phyloP scores from a whole-genome alignment of 2,329 filamentous ascomycete genomes.

The Colletotrichum agaves region DNA sequence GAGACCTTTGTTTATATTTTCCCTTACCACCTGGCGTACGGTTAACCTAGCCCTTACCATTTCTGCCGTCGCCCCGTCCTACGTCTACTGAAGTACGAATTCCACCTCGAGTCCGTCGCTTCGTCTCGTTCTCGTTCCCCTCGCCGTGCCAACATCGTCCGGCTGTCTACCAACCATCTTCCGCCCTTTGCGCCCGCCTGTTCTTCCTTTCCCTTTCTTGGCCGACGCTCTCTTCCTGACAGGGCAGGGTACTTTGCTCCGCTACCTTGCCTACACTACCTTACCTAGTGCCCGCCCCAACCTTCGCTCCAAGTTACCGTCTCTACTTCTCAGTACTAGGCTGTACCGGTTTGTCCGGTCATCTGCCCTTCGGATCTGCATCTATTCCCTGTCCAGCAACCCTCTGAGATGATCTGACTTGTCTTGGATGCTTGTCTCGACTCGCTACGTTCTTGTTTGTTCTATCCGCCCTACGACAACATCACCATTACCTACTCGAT shows the following conservation, averaged over 20 bases:
- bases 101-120: constrained; percentile 26
- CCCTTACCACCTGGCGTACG: not conserved
- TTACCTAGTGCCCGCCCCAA: not conserved
- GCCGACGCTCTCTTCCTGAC: not conserved
- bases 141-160: not conserved
- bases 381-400: constrained; percentile 14
- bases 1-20: not conserved
- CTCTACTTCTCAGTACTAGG: not conserved
- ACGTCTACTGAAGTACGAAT: not conserved
- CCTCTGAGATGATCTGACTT: constrained; percentile 17
- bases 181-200: constrained; percentile 23
- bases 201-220: constrained; percentile 31
- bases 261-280: not conserved
- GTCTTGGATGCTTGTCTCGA: not conserved
- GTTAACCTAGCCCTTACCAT: not conserved
- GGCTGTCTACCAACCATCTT: constrained; percentile 15
- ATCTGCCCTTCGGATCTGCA: constrained; percentile 34
- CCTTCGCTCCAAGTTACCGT: constrained; percentile 12
- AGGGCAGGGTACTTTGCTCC: constrained; percentile 8
- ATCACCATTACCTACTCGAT: not conserved
- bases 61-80: not conserved
- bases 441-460: constrained; percentile 2
- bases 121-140: not conserved
- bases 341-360: constrained; percentile 23
- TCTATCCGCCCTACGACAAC: not conserved